phyloP scores from a whole-genome alignment of 192 early-diverging fungal species.

The Coemansia sp. region DNA sequence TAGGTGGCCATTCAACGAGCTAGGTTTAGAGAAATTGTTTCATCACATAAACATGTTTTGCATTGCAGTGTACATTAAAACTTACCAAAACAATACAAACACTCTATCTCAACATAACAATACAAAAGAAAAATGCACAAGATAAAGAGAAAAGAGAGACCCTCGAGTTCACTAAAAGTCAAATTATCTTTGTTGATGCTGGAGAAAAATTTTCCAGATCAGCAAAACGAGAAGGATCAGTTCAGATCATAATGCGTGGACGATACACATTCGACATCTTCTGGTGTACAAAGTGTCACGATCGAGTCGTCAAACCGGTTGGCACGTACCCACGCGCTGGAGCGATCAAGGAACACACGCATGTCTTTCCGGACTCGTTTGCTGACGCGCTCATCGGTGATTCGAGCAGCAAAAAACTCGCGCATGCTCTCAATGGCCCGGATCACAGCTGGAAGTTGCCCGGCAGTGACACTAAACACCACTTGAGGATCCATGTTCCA shows the following conservation, averaged over 20 bases:
- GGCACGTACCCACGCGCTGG: conserved; percentile 19
- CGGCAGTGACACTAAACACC: conserved; percentile 22
- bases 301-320: conserved; percentile 17
- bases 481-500: conserved; percentile 40
- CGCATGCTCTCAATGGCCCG: conserved; percentile 29
- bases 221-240: background rate
- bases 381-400: background rate
- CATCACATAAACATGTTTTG: conserved; percentile 37
- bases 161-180: background rate
- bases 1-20: conserved; percentile 65
- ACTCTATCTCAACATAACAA: conserved; percentile 3
- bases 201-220: conserved; percentile 10
- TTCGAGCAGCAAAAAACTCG: conserved; percentile 7
- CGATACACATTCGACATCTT: background rate
- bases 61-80: background rate
- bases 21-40: conserved; percentile 71
- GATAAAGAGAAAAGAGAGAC: conserved; percentile 3
- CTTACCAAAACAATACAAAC: background rate
- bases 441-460: conserved; percentile 20
- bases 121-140: conserved; percentile 11
- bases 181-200: no score
- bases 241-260: background rate
- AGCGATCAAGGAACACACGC: conserved; percentile 18
- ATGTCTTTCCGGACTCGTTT: conserved; percentile 10
- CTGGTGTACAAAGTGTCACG: background rate